A percentile compares a stretch with the other conserved stretches of the same genome.
Conservation (phyloP, 306 rosid genomes). For the Coriaria nepalensis region DNA sequence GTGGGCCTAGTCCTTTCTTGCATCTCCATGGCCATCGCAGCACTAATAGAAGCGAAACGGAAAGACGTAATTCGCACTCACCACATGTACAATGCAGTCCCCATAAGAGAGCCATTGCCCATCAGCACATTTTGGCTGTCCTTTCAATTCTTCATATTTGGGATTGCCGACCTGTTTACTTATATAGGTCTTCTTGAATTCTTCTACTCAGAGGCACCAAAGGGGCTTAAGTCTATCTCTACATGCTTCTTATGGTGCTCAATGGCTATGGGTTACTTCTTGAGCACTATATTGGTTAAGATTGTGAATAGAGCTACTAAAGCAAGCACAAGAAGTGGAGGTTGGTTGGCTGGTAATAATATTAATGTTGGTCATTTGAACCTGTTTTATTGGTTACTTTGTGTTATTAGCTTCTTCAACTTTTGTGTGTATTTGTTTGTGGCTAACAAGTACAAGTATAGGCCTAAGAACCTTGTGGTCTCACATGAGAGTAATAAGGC, state of each 20-base stretch:
- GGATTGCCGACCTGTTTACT: conserved; percentile 84
- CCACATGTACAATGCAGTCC: conserved; percentile 59
- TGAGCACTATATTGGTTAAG: conserved; percentile 64
- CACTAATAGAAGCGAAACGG: conserved; percentile 52
- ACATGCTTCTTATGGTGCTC: conserved; percentile 87
- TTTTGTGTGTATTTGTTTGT: conserved; percentile 48
- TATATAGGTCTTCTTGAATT: conserved; percentile 78
- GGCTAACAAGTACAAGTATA: conserved; percentile 59
- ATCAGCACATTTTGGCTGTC: conserved; percentile 84
- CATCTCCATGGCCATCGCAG: conserved; percentile 76
- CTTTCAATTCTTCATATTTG: conserved; percentile 76
- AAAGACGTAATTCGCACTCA: conserved; percentile 52
- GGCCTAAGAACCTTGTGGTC: conserved; percentile 24
- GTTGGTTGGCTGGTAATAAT: conserved; percentile 82
- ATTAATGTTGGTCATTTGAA: conserved; percentile 70
- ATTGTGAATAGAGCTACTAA: conserved; percentile 55
- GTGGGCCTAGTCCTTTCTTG: conserved; percentile 70
- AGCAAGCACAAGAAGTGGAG: conserved; percentile 32
- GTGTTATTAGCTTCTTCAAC: conserved; percentile 58
- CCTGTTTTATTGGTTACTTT: conserved; percentile 63
- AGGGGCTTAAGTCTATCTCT: conserved; percentile 56
- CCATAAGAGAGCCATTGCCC: conserved; percentile 53
- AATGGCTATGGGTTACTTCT: conserved; percentile 76
- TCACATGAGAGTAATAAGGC: conserved; percentile 12
- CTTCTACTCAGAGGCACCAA: conserved; percentile 89